A percentile compares a stretch with the other conserved stretches of the same genome.
Conservation (phyloP, 129 eudicot genomes). For the Artemisia annua region DNA sequence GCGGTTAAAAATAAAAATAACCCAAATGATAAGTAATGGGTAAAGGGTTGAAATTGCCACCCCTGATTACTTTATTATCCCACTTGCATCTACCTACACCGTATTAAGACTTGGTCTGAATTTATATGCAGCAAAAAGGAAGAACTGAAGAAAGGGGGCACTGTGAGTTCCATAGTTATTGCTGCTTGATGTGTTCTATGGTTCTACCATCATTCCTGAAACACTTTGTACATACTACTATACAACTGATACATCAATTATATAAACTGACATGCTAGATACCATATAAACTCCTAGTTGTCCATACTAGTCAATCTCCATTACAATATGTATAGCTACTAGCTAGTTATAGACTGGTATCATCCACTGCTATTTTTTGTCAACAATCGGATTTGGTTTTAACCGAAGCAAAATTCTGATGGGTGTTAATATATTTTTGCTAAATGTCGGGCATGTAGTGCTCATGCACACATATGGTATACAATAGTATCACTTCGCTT, state of each 20-base stretch:
- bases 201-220: constrained; percentile 21
- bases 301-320: constrained; percentile 1
- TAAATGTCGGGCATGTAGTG: neutral
- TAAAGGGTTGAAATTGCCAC: neutral
- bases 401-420: neutral
- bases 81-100: neutral
- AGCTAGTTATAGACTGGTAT: constrained; percentile 3
- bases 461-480: neutral
- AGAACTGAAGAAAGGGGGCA: constrained; percentile 23
- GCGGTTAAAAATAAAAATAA: neutral
- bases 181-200: constrained; percentile 4
- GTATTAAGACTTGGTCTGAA: constrained; percentile 10
- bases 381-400: neutral
- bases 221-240: constrained; percentile 13
- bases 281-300: constrained; percentile 16
- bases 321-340: constrained; percentile 9
- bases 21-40: neutral
- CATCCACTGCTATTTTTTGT: neutral
- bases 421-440: neutral
- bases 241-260: constrained; percentile 29
- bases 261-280: constrained; percentile 7
- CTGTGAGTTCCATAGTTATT: constrained; percentile 8
- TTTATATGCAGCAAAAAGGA: constrained; percentile 30
- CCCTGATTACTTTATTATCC: neutral
- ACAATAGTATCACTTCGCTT: neutral